phyloP scores from a whole-genome alignment of 164 flowering plant species.

The Dillenia suffruticosa region DNA sequence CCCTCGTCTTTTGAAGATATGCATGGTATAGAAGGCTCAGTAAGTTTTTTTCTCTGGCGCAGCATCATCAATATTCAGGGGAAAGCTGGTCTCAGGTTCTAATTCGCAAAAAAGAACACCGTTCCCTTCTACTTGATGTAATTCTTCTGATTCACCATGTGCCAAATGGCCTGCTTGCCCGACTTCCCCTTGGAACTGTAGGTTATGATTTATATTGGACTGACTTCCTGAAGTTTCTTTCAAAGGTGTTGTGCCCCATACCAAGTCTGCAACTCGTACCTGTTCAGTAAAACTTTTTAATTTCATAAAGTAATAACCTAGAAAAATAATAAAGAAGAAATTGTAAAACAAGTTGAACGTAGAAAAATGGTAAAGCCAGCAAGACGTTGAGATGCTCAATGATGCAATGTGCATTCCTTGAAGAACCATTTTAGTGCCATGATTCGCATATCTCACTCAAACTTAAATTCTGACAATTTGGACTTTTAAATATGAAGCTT shows the following conservation, averaged over 20 bases:
- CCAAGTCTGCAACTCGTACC: constrained; percentile 61
- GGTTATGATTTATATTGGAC: constrained; percentile 7
- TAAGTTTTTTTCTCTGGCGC: constrained; percentile 6
- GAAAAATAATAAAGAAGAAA: neutral
- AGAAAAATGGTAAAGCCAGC: no score
- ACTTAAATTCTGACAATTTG: no score
- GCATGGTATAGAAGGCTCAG: constrained; percentile 11
- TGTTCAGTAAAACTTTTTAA: constrained; percentile 10
- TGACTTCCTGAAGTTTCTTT: constrained; percentile 15
- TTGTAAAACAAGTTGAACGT: neutral
- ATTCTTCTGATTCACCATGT: constrained; percentile 4
- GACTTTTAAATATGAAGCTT: no score
- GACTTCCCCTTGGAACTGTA: neutral
- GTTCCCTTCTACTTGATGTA: constrained; percentile 26
- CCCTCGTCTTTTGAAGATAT: constrained; percentile 5
- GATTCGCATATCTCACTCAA: no score
- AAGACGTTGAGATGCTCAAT: no score
- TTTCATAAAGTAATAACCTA: neutral
- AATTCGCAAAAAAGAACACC: constrained; percentile 44
- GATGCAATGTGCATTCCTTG: no score
- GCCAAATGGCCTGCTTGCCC: neutral
- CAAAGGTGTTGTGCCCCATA: constrained; percentile 13
- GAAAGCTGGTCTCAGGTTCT: constrained; percentile 18
- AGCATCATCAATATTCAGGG: constrained; percentile 5
- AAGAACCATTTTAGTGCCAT: no score